Evolutionary conservation across 352 stramenopile genomes (phyloP).

Genomic region (Pythium scleroteichum): DNA sequence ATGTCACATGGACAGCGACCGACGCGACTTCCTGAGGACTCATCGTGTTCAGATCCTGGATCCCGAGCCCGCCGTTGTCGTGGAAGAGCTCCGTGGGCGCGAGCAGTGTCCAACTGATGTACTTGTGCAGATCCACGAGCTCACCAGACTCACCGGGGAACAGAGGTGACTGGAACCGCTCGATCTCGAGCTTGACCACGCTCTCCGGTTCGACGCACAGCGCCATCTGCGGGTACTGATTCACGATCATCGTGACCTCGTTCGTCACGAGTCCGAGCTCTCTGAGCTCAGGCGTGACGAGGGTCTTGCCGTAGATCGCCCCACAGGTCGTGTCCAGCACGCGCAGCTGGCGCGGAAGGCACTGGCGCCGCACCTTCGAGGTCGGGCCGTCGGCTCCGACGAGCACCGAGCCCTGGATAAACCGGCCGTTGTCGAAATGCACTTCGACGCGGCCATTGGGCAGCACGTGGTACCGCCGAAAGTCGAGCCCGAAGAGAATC

Average conservation of each 20-base stretch:
- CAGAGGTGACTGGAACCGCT: slow-evolving; percentile 30
- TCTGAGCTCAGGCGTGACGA: slow-evolving; percentile 55
- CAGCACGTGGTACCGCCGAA: slow-evolving; percentile 46
- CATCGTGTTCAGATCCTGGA: slow-evolving; percentile 53
- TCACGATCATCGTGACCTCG: slow-evolving; percentile 48
- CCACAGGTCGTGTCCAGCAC: slow-evolving; percentile 64
- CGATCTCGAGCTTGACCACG: slow-evolving; percentile 37
- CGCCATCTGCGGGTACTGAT: slow-evolving; percentile 46
- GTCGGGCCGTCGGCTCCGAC: slow-evolving; percentile 63
- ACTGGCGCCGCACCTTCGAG: slow-evolving; percentile 60
- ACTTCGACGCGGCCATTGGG: slow-evolving; percentile 51
- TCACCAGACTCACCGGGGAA: slow-evolving; percentile 15
- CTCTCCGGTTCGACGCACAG: slow-evolving; percentile 58
- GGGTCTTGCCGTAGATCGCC: slow-evolving; percentile 73
- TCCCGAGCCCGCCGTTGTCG: slow-evolving; percentile 25
- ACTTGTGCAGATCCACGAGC: slow-evolving; percentile 42
- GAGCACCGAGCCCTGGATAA: slow-evolving; percentile 46
- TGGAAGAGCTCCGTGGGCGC: slow-evolving; percentile 49
- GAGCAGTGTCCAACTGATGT: slow-evolving; percentile 68
- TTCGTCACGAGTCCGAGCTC: slow-evolving; percentile 35
- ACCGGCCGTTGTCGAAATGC: slow-evolving; percentile 52
- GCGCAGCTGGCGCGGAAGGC: slow-evolving; percentile 42
- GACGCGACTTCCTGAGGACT: slow-evolving; percentile 42
- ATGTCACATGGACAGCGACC: slow-evolving; percentile 56
- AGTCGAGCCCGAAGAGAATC: slow-evolving; percentile 53